These are phyloP conservation scores for Coriolopsis trogii DNA, from an alignment of 1,284 basidiomycete species.

Conservation along the genomic window DNA sequence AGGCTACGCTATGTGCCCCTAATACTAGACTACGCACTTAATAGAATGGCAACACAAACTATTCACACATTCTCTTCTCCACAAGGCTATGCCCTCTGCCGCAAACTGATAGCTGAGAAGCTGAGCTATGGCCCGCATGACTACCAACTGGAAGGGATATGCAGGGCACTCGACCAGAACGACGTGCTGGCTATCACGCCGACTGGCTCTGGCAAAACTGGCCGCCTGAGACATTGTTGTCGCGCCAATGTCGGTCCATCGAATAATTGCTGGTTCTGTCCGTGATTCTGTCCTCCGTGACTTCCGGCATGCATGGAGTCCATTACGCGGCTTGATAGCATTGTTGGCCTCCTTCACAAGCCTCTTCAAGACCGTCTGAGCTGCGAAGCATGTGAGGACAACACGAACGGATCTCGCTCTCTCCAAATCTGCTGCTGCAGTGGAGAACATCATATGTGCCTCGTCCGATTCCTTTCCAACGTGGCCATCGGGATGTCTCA, in stretches of 20 bases:
- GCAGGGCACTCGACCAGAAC: conserved; percentile 21
- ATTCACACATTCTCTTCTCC: not conserved
- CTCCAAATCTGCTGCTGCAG: not conserved
- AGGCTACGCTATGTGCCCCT: not conserved
- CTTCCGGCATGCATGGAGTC: not conserved
- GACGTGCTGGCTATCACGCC: conserved; percentile 27
- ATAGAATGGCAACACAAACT: not conserved
- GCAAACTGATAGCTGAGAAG: not conserved
- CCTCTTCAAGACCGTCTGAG: not conserved
- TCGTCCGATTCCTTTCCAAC: not conserved
- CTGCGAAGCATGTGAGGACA: conserved; percentile 2
- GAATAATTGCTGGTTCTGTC: not conserved
- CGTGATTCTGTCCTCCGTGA: not conserved
- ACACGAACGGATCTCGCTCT: not conserved
- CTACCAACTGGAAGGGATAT: conserved; percentile 27
- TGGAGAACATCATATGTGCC: not conserved
- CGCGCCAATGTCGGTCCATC: not conserved
- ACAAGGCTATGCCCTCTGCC: not conserved
- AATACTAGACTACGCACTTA: not conserved
- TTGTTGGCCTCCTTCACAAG: not conserved
- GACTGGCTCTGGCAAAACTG: conserved; percentile 23
- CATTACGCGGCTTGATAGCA: not conserved
- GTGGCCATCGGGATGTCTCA: not conserved
- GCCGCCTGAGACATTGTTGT: not conserved
- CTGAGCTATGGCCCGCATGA: conserved; percentile 23